Conservation (phyloP, 1,139 yeast species). For the Sugiyamaella xylanicola region DNA sequence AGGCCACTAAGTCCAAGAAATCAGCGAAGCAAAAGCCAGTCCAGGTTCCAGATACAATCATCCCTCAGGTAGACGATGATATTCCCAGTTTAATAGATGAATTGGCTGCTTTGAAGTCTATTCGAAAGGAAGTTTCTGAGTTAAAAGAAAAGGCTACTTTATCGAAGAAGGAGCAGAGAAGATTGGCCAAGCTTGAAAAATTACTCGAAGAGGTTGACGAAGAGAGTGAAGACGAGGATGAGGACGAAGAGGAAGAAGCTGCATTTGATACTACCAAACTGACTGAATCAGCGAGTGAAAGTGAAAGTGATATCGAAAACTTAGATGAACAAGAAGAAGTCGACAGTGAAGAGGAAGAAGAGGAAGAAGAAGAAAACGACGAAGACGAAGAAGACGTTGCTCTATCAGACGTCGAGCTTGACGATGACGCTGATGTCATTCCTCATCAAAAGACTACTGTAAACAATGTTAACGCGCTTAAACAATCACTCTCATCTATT, state of each 20-base stretch:
- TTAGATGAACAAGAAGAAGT: conserved; percentile 33
- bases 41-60: conserved; percentile 27
- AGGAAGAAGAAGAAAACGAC: conserved; percentile 43
- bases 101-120: conserved; percentile 23
- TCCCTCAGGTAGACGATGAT: conserved; percentile 6
- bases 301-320: conserved; percentile 33
- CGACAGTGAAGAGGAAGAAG: conserved; percentile 37
- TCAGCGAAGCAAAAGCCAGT: conserved; percentile 4
- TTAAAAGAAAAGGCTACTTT: conserved; percentile 33
- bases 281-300: conserved; percentile 30
- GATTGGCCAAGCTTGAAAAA: conserved; percentile 25
- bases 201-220: conserved; percentile 20
- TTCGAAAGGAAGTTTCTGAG: conserved; percentile 24
- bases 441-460: conserved; percentile 85
- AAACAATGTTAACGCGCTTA: conserved; percentile 47
- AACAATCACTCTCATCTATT: conserved; percentile 40
- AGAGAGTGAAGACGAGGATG: conserved; percentile 29
- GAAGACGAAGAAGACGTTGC: conserved; percentile 55
- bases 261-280: conserved; percentile 36
- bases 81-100: conserved; percentile 17
- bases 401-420: conserved; percentile 72
- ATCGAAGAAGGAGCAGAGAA: conserved; percentile 36
- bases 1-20: conserved; percentile 16
- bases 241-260: conserved; percentile 37
- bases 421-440: conserved; percentile 83